phyloP scores from a whole-genome alignment of 352 stramenopile genomes.

The Phytophthora capsici region DNA sequence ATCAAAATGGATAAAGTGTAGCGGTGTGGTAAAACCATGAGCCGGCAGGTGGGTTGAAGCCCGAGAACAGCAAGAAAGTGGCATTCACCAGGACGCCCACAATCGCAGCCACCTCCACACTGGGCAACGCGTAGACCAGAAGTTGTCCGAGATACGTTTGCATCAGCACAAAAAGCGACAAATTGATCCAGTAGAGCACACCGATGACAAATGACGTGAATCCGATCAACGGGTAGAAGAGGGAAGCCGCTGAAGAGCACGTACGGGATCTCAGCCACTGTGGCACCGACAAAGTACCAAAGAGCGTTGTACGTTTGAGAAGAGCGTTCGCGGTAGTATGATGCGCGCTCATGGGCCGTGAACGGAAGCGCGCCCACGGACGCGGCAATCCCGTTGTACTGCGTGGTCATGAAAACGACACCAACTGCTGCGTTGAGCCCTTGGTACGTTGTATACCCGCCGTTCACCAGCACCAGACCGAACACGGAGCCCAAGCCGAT shows the following conservation, averaged over 20 bases:
- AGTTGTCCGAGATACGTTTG: conserved; percentile 45
- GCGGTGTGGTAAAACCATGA: conserved; percentile 4
- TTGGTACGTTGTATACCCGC: conserved; percentile 39
- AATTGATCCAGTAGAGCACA: conserved; percentile 41
- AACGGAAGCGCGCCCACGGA: conserved; percentile 67
- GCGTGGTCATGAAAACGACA: conserved; percentile 58
- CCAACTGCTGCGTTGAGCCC: conserved; percentile 50
- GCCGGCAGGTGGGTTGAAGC: conserved; percentile 39
- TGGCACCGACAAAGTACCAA: conserved; percentile 72
- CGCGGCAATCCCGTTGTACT: conserved; percentile 70
- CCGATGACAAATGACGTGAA: conserved; percentile 39
- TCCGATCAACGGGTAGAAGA: conserved; percentile 56
- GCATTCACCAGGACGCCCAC: conserved; percentile 45
- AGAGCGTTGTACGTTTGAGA: conserved; percentile 81
- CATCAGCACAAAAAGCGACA: conserved; percentile 41
- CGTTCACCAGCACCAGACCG: conserved; percentile 55
- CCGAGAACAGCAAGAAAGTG: conserved; percentile 50
- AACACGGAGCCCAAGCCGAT: conserved; percentile 70
- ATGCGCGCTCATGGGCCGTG: conserved; percentile 67
- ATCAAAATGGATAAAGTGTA: conserved; percentile 1
- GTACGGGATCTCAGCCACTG: conserved; percentile 75
- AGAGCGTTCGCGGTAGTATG: conserved; percentile 90
- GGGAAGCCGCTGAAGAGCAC: conserved; percentile 43
- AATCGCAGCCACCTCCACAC: conserved; percentile 39
- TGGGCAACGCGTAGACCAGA: conserved; percentile 39